Evolutionary conservation across 2,329 filamentous ascomycete genomes (phyloP), one percentile per base, ranked within the genome.

Genomic region (Diaporthe capsici): DNA sequence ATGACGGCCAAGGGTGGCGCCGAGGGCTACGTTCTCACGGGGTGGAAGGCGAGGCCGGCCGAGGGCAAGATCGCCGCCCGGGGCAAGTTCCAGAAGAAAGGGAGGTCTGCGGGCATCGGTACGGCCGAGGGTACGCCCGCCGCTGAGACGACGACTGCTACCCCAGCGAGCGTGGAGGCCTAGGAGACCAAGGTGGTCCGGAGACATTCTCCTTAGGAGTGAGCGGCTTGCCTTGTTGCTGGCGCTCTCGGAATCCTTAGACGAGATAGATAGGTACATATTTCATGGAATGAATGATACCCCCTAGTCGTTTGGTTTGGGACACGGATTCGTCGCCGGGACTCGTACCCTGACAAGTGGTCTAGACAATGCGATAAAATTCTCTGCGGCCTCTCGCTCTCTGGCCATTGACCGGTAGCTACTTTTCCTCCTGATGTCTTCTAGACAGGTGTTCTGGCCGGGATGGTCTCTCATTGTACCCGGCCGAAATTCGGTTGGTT

Each of bases 11-110:
- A 91, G 55, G 97, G 97, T 28, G 96, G 96, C 0, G 92, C 95
- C 0, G 96, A 98, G 81, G 97, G 97, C 0, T 99, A 95, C 83
- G 83, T 99, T 4, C 95, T 98, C 79, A 96, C 95, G 39, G 96
- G 90, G 0, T 94, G 94, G 82, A 91, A 92, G 79, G 95, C 97
- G 1, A 86, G 96, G 61, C 97, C 97, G 0, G 92, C 94, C 0
- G 91, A 94, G 80, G 95, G 94, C 2, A 92, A 90, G 79, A 93
- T 98, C 6, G 93, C 95, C 81, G 96, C 96, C 2, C 91, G 95
- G 76, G 97, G 97, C 0, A 94, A 93, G 81, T 92, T 91, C 72
- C 94, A 94, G 84, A 91, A 90, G 84, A 92, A 92, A 78, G 10
- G 81, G 76, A 25, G 80, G 79, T 49, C 49, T 28, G 55, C 70